Evolutionary conservation across 768 basidiomycete species (phyloP).

Genomic region (Grammothele lineata): DNA sequence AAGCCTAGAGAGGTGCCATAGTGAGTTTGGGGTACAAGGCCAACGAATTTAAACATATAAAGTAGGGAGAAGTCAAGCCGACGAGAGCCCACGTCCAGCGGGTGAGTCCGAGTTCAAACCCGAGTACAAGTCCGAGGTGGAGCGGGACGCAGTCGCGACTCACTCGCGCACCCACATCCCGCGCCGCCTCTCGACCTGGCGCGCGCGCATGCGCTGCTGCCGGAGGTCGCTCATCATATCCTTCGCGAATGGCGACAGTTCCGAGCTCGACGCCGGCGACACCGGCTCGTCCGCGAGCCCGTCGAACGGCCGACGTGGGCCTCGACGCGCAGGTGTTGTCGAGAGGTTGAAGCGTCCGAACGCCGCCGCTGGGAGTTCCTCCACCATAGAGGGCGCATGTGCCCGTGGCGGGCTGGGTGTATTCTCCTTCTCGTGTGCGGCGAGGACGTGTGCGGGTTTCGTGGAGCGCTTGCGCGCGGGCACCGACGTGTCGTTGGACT

Average conservation of each 20-base stretch:
- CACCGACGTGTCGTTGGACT: neutral
- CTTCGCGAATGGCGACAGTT: constrained; percentile 64
- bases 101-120: no score
- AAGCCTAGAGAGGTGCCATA: no score
- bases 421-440: constrained; percentile 22
- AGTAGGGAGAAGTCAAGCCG: no score
- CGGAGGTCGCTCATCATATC: constrained; percentile 67
- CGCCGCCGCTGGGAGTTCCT: no score
- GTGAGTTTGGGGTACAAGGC: no score
- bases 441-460: constrained; percentile 7
- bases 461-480: constrained; percentile 5
- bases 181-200: constrained; percentile 12
- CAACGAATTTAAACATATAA: no score
- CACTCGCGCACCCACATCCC: constrained; percentile 14
- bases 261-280: constrained; percentile 69
- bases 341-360: neutral
- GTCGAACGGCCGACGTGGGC: neutral
- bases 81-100: no score
- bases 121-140: no score
- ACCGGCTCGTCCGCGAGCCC: constrained; percentile 32
- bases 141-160: no score
- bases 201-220: constrained; percentile 28
- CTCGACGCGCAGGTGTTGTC: neutral
- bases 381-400: no score
- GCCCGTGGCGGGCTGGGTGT: constrained; percentile 11